Evolutionary conservation across 2,329 filamentous ascomycete species (phyloP).

Genomic region (Stagonosporopsis vannaccii): DNA sequence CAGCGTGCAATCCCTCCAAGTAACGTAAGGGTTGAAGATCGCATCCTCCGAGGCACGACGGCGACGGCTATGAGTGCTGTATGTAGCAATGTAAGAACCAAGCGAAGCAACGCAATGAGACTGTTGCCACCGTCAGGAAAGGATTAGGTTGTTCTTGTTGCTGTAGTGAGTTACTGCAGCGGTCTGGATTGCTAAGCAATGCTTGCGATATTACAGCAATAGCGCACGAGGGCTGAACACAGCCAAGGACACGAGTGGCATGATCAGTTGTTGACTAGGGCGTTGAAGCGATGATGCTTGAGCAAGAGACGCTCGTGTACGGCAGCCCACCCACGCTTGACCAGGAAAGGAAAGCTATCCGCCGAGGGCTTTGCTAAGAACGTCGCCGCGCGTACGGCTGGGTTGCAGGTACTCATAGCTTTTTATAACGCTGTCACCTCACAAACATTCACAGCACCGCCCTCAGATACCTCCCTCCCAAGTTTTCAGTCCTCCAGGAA

Average conservation of each 20-base stretch:
- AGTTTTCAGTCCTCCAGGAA: not conserved
- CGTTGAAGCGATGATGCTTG: slow-evolving; percentile 4
- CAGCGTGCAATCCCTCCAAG: slow-evolving; percentile 8
- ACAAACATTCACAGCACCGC: slow-evolving; percentile 12
- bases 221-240: not conserved
- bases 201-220: not conserved
- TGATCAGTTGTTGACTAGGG: not conserved
- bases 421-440: slow-evolving; percentile 29
- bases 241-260: not conserved
- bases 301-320: not conserved
- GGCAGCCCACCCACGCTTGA: slow-evolving; percentile 2
- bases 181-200: not conserved
- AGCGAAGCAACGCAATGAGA: slow-evolving; percentile 9
- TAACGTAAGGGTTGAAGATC: not conserved
- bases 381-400: slow-evolving; percentile 14
- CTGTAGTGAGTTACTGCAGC: not conserved
- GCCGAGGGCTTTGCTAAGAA: slow-evolving; percentile 3
- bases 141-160: not conserved
- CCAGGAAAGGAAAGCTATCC: slow-evolving; percentile 29
- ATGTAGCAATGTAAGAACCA: not conserved
- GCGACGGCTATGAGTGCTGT: slow-evolving; percentile 4
- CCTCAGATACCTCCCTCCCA: not conserved
- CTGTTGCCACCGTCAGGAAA: slow-evolving; percentile 4
- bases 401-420: slow-evolving; percentile 24
- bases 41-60: not conserved